Percentiles rank a stretch among this genome's conserved stretches.
Conservation (phyloP, 495 filamentous ascomycete genomes). For the Lasiosphaeris hirsuta region DNA sequence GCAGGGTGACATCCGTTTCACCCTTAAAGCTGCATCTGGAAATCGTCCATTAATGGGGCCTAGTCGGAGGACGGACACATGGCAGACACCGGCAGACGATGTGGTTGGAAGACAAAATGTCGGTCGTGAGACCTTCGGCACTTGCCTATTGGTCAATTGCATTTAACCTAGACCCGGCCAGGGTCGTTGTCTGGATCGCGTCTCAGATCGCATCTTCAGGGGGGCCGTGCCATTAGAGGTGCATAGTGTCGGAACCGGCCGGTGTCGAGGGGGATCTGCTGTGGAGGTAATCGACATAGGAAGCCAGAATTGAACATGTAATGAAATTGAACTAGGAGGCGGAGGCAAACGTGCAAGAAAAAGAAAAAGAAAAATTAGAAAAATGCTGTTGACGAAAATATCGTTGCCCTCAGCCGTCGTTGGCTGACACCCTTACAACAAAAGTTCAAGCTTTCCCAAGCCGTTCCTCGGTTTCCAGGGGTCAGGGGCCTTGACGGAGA, state of each 20-base stretch:
- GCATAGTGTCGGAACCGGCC: background rate
- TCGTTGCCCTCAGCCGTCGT: too few species aligned
- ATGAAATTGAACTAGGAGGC: too few species aligned
- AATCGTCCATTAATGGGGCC: background rate
- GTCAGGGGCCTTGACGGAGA: too few species aligned
- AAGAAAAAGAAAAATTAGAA: too few species aligned
- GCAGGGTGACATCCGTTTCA: background rate
- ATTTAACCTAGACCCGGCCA: conserved; percentile 7
- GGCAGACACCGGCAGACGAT: background rate
- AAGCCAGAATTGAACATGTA: background rate
- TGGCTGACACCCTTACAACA: too few species aligned
- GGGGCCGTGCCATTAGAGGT: conserved; percentile 2
- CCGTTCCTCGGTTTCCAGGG: too few species aligned
- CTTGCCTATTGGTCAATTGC: conserved; percentile 6
- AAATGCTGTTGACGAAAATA: too few species aligned
- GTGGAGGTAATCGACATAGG: background rate
- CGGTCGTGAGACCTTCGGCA: background rate
- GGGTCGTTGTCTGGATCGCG: conserved; percentile 13
- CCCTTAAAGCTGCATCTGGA: background rate
- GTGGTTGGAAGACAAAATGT: background rate
- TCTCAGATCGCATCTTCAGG: conserved; percentile 9
- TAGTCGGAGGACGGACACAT: background rate
- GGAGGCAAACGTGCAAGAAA: too few species aligned
- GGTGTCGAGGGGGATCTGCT: background rate
- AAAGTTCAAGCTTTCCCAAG: too few species aligned